Evolutionary conservation across 768 basidiomycete species (phyloP).

Genomic region (Epithele typhae): DNA sequence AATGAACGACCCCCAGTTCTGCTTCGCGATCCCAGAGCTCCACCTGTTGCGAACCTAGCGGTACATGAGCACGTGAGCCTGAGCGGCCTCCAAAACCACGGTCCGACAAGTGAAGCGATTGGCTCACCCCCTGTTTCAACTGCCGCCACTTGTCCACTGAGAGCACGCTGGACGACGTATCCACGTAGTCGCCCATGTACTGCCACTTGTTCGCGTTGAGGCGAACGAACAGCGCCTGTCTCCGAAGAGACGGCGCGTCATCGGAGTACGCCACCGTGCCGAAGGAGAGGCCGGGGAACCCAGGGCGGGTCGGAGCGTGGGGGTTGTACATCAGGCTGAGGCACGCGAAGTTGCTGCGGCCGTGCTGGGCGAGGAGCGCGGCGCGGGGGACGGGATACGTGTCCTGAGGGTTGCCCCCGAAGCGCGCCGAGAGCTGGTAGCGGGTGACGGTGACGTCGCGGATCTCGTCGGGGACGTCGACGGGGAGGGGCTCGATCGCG

Average conservation of each 20-base stretch:
- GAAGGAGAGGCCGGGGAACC: slow-evolving; percentile 32
- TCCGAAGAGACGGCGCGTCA: too few species aligned
- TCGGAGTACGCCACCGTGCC: background rate
- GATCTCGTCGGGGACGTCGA: slow-evolving; percentile 23
- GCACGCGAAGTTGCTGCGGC: slow-evolving; percentile 31
- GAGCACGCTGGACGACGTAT: slow-evolving; percentile 8
- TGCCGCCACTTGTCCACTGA: slow-evolving; percentile 29
- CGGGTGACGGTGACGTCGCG: slow-evolving; percentile 28
- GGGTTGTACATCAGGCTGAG: slow-evolving; percentile 29
- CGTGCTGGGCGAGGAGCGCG: slow-evolving; percentile 21
- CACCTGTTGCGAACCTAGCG: slow-evolving; percentile 25
- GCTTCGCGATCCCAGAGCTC: slow-evolving; percentile 19
- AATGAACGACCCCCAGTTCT: slow-evolving; percentile 25
- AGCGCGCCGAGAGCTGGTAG: slow-evolving; percentile 25
- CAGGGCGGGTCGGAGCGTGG: slow-evolving; percentile 33
- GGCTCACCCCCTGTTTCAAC: too few species aligned
- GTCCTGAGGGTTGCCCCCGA: slow-evolving; percentile 31
- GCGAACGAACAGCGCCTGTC: slow-evolving; percentile 4
- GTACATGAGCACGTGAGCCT: background rate
- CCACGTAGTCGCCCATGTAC: slow-evolving; percentile 29
- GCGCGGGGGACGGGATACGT: slow-evolving; percentile 24
- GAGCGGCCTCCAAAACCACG: background rate
- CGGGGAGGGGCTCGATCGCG: slow-evolving; percentile 21
- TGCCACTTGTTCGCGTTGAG: slow-evolving; percentile 18
- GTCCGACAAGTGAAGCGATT: background rate